Evolutionary conservation across 2,329 filamentous ascomycete species (phyloP), one percentile per base, ranked within the genome.

Genomic region (Venturia pyrina): DNA sequence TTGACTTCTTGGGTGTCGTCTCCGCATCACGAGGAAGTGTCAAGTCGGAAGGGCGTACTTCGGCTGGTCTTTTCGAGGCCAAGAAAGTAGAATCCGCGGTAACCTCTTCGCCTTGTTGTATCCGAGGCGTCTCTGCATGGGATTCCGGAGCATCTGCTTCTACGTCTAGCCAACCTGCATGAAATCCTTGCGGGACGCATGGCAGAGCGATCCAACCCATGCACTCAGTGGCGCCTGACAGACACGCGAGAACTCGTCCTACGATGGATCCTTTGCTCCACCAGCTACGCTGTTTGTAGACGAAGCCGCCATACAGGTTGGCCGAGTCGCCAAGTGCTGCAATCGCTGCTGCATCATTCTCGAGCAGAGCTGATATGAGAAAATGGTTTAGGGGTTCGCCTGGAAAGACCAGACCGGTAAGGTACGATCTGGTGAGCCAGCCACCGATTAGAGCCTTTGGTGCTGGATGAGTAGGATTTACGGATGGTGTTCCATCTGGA

Each of bases 211-310:
- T 75, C 83, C 83, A 86, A 7, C 82, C 83, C 81, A 85, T 83
- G 66, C 80, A 83, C 63, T 82, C 81, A 44, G 74, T 73, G 6
- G 78, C 77, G 17, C 75, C 78, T 8, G 76, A 72, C 37, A 78
- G 64, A 53, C 79, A 77, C 43, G 80, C 79, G 37, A 86, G 67
- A 0, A 86, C 81, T 37, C 82, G 78, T 0, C 81, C 82, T n/a
- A 84, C 77, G 41, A 85, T 75, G 48, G 79, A 83, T 56, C 75
- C 75, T 70, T 84, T 85, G 70, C 82, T 85, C 83, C 83, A 86
- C 78, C 81, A 86, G 60, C 78, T 81, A 43, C 76, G 76, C 3
- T 74, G 76, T 8, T 74, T 69, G 67, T 82, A 83, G 28, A 82
- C 71, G 67, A 86, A 84, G 1, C 83, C 84, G 24, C 83, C 81